Percentiles rank a stretch among this genome's conserved stretches.
Evolutionary conservation across 495 filamentous ascomycete genomes (phyloP).

Genomic region (Pyrenula massariospora): DNA sequence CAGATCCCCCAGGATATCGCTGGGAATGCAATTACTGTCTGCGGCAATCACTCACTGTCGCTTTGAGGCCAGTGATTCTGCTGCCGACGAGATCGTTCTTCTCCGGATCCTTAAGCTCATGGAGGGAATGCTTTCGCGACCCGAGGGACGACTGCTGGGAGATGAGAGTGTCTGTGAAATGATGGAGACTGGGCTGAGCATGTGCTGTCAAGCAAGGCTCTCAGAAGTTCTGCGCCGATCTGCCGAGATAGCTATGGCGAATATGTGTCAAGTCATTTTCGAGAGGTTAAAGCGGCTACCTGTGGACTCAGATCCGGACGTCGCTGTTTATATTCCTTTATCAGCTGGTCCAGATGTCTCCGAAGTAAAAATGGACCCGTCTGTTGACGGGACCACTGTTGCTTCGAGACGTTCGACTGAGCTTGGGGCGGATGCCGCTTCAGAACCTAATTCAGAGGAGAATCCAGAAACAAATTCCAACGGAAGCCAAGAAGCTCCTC

Average conservation of each 20-base stretch:
- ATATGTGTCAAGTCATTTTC: constrained; percentile 98
- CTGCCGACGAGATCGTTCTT: constrained; percentile 89
- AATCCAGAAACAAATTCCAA: constrained; percentile 11
- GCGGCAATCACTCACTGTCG: constrained; percentile 95
- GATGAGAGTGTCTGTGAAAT: constrained; percentile 98
- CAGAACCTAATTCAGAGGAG: constrained; percentile 16
- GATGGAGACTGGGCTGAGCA: constrained; percentile 97
- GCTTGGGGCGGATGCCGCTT: constrained; percentile 28
- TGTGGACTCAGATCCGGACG: constrained; percentile 49
- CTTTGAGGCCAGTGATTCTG: constrained; percentile 90
- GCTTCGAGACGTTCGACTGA: constrained; percentile 33
- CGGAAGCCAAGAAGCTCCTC: constrained; percentile 23
- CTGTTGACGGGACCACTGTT: constrained; percentile 59
- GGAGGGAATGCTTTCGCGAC: constrained; percentile 92
- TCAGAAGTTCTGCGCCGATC: constrained; percentile 84
- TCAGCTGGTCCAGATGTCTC: constrained; percentile 4
- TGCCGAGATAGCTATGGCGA: constrained; percentile 94
- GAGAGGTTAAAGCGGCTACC: constrained; percentile 80
- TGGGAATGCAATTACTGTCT: constrained; percentile 90
- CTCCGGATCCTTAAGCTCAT: constrained; percentile 91
- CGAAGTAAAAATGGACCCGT: constrained; percentile 76
- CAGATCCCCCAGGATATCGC: constrained; percentile 69
- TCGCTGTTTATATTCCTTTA: neutral
- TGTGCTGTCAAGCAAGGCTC: constrained; percentile 88
- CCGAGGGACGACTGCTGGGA: constrained; percentile 79